Base-by-base conservation (phyloP, 176 grass and related monocot genomes). In the Cenchrus purpureus region DNA sequence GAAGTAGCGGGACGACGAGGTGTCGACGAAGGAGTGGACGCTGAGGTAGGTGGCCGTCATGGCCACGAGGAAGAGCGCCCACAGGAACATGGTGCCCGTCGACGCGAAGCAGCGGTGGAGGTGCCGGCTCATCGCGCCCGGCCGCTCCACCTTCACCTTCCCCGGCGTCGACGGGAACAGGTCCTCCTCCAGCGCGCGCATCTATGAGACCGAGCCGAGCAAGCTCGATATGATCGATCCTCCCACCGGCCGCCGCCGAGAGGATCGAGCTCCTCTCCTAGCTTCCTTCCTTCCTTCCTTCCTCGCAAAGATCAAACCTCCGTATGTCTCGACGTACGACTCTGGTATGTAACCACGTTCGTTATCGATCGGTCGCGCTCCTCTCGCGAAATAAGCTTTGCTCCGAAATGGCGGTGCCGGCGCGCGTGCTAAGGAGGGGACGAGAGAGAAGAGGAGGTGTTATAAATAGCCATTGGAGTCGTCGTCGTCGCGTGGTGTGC, bases 91-190 rank as follows among this genome's bases (percentile, higher is more conserved):
- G 16, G 91, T 95, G 29, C 91, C 87, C 76, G 93, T 93, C 22
- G 93, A 93, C 54, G 93, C 86, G 86, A 93, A 95, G 81, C 93
- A 95, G 22, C 93, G 93, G 76, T 93, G 83, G 31, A 87, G 68
- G 71, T 89, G 86, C 62, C 94, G 84, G 58, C 64, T 82, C 65
- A 88, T 88, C 61, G 71, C 42, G 10, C 69, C 76, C 11, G 86
- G 15, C 43, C 84, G 79, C 77, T 93, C 94, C 44, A 91, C 76
- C 88, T 93, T 93, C 86, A 93, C 83, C 88, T 93, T 95, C 68
- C 94, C 93, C 67, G 93, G 88, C 68, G 93, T 93, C 76, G 91
- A 89, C 13, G 93, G 91, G 84, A 79, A 90, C 60, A 79, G 8
- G 44, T 95, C 91, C 69, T 93, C 93, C 65, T 94, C 92, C 54